These are phyloP conservation scores for Neobulgaria alba DNA, from an alignment of 2,329 filamentous ascomycete species.

Conservation along the genomic window DNA sequence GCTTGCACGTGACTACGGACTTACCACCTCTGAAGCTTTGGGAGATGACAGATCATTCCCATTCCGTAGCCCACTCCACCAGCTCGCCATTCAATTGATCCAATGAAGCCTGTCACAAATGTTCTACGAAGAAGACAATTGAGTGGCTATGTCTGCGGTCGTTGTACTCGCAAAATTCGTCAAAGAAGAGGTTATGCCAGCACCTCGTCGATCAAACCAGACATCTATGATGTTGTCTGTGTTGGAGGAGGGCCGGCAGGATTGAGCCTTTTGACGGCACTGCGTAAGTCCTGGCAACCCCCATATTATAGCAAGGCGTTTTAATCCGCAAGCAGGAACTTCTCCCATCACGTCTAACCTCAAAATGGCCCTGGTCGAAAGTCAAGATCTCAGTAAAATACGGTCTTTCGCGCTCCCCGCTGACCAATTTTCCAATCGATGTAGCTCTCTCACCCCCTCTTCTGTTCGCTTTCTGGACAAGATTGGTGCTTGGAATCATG, in stretches of 20 bases:
- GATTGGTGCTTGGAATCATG: conserved; percentile 78
- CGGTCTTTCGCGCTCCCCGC: conserved; percentile 57
- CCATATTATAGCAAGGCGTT: neutral
- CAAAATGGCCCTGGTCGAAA: conserved; percentile 82
- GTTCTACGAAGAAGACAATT: conserved; percentile 7
- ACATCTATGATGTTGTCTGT: conserved; percentile 30
- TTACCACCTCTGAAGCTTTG: neutral
- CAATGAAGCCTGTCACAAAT: conserved; percentile 2
- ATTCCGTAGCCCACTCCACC: too few relatives aligned
- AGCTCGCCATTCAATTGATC: neutral
- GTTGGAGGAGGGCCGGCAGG: conserved; percentile 44
- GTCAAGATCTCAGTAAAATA: conserved; percentile 69
- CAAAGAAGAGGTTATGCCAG: conserved; percentile 20
- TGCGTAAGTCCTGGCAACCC: conserved; percentile 46
- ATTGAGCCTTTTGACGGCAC: conserved; percentile 68
- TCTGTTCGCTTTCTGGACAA: conserved; percentile 74
- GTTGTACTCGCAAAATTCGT: conserved; percentile 20
- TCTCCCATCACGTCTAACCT: conserved; percentile 68
- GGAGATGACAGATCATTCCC: too few relatives aligned
- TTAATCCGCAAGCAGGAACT: conserved; percentile 44
- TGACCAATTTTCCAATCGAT: conserved; percentile 80
- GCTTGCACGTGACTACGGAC: neutral
- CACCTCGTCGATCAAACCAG: conserved; percentile 10
- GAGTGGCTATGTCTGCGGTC: conserved; percentile 18
- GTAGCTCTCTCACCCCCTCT: conserved; percentile 85